Evolutionary conservation across 2,329 filamentous ascomycete genomes (phyloP).

Genomic region (Pestalotiopsis sp.): DNA sequence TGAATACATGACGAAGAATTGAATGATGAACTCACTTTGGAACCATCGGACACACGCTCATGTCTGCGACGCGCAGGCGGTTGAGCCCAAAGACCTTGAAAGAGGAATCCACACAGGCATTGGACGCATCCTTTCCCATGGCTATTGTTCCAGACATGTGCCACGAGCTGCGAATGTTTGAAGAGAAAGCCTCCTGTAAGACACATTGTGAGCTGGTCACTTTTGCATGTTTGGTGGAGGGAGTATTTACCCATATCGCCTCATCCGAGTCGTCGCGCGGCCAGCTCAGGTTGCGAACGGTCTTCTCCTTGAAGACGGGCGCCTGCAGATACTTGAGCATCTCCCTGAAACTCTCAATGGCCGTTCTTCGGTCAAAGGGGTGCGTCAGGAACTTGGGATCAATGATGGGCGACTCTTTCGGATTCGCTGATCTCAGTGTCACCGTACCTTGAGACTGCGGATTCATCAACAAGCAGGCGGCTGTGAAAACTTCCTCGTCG

Average conservation of each 20-base stretch:
- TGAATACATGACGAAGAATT: background rate
- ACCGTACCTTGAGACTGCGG: conserved; percentile 22
- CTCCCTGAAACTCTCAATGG: conserved; percentile 19
- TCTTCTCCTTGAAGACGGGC: conserved; percentile 17
- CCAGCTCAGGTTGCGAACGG: conserved; percentile 15
- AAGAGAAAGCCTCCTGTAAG: conserved; percentile 27
- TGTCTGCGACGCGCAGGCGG: conserved; percentile 20
- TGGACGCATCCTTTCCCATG: conserved; percentile 17
- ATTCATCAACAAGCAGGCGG: conserved; percentile 21
- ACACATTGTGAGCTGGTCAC: background rate
- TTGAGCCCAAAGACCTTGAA: conserved; percentile 20
- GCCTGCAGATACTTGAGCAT: conserved; percentile 18
- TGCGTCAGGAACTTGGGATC: conserved; percentile 23
- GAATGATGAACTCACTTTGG: conserved; percentile 35
- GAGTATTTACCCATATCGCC: conserved; percentile 20
- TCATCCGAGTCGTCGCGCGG: conserved; percentile 19
- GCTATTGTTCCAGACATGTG: conserved; percentile 21
- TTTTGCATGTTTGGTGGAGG: background rate
- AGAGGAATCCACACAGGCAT: conserved; percentile 19
- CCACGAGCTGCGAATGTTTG: conserved; percentile 20
- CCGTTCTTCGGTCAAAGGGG: conserved; percentile 20
- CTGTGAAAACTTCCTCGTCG: conserved; percentile 20
- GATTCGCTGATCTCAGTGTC: conserved; percentile 22
- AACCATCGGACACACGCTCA: conserved; percentile 22
- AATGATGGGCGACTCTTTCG: conserved; percentile 22